Evolutionary conservation across 805 yeast species (phyloP).

Genomic region (Lipomyces mesembrius): DNA sequence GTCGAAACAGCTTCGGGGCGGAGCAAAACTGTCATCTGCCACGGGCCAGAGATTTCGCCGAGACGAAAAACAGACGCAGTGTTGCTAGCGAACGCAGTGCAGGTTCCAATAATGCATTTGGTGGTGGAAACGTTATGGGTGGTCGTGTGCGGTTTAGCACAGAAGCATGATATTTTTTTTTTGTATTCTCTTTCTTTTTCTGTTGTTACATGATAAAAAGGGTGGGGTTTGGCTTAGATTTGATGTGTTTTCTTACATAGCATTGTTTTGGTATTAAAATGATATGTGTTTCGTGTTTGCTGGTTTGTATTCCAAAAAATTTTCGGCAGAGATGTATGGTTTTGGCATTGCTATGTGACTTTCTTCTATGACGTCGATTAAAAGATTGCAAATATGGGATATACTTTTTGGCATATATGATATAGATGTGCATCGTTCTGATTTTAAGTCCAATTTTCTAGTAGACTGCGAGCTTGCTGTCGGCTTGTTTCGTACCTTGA

Average conservation of each 20-base stretch:
- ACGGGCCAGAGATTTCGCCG: background rate
- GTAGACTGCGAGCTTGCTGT: no score
- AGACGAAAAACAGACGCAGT: background rate
- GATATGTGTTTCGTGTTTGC: no score
- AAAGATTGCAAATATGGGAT: background rate
- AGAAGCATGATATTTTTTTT: background rate
- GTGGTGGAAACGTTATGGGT: background rate
- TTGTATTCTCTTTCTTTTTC: background rate
- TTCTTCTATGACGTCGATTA: background rate
- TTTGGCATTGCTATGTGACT: background rate
- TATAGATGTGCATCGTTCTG: background rate
- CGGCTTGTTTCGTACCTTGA: no score
- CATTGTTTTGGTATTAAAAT: background rate
- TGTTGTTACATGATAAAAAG: background rate
- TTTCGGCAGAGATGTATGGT: background rate
- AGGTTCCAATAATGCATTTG: background rate
- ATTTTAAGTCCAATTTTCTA: no score
- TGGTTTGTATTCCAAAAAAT: background rate
- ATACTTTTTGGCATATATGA: background rate
- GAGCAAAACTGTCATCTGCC: background rate
- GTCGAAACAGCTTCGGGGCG: background rate
- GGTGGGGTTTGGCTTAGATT: slow-evolving; percentile 2
- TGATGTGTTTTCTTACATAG: background rate
- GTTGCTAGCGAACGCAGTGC: slow-evolving; percentile 10
- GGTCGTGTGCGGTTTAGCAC: slow-evolving; percentile 5